phyloP scores from a whole-genome alignment of 1,284 basidiomycete genomes.

The Filobasidium uniguttulatum region DNA sequence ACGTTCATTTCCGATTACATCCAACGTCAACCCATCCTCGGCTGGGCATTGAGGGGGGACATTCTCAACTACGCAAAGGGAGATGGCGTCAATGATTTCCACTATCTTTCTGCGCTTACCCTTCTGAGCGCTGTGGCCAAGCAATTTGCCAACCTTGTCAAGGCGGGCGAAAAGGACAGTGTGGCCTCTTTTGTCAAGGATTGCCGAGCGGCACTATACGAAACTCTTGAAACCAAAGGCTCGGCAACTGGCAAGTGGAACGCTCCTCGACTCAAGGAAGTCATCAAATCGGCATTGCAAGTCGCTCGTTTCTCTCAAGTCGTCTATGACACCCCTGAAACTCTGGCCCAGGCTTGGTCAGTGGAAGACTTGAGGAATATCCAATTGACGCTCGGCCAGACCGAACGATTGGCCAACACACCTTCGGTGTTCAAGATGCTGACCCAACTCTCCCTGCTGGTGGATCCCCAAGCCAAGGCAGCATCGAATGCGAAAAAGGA shows the following conservation, averaged over 20 bases:
- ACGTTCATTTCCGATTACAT: constrained; percentile 69
- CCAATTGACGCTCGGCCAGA: constrained; percentile 33
- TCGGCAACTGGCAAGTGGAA: constrained; percentile 39
- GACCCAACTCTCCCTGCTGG: constrained; percentile 40
- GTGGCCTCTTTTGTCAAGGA: constrained; percentile 44
- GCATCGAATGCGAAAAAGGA: constrained; percentile 10
- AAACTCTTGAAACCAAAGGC: constrained; percentile 42
- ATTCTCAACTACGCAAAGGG: constrained; percentile 43
- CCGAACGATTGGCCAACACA: constrained; percentile 41
- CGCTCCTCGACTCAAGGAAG: constrained; percentile 59
- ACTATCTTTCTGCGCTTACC: constrained; percentile 59
- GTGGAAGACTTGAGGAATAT: constrained; percentile 39
- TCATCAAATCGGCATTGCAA: constrained; percentile 57
- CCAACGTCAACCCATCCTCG: constrained; percentile 50
- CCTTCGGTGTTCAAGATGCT: constrained; percentile 42
- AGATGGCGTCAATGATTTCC: constrained; percentile 57
- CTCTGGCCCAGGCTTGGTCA: constrained; percentile 39
- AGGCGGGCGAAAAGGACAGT: constrained; percentile 33
- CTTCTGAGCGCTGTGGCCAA: constrained; percentile 55
- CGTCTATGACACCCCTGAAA: constrained; percentile 27
- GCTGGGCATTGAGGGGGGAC: constrained; percentile 53
- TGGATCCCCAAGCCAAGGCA: constrained; percentile 15
- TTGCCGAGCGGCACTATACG: constrained; percentile 45
- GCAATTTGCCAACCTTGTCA: constrained; percentile 46
- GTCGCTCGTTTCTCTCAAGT: constrained; percentile 53